phyloP scores from a whole-genome alignment of 78 protist genomes.

The Pigoraptor vietnamica region DNA sequence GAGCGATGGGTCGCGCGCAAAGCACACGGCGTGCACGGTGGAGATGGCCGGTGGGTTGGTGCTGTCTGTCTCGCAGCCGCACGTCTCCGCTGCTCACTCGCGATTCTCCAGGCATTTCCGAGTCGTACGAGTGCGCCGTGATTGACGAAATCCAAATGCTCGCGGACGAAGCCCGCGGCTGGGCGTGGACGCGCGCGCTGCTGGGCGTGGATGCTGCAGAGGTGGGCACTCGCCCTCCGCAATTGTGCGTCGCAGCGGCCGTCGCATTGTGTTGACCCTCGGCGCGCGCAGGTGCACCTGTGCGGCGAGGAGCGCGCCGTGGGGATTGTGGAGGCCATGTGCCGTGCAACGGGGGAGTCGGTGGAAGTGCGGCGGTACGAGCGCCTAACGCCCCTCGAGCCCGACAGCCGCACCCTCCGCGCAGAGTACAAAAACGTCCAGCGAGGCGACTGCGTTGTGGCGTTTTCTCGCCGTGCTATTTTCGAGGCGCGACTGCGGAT shows the following conservation, averaged over 20 bases:
- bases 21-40: constrained; percentile 52
- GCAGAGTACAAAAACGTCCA: background rate
- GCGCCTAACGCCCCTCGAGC: constrained; percentile 24
- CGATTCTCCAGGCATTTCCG: background rate
- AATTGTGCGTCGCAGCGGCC: background rate
- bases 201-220: background rate
- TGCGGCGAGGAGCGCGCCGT: constrained; percentile 51
- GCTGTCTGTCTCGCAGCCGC: background rate
- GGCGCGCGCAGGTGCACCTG: constrained; percentile 42
- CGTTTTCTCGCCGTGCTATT: constrained; percentile 14
- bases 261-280: background rate
- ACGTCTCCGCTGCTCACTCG: background rate
- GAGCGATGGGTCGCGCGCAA: background rate
- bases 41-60: constrained; percentile 40
- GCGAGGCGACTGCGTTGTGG: constrained; percentile 39
- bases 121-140: constrained; percentile 44
- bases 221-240: background rate
- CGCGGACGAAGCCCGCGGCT: constrained; percentile 48
- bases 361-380: constrained; percentile 26
- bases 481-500: background rate
- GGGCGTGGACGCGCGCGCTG: constrained; percentile 63
- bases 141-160: constrained; percentile 65
- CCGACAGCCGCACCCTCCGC: background rate
- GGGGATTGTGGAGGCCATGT: background rate
- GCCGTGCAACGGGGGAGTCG: constrained; percentile 25